phyloP scores from a whole-genome alignment of 2,329 filamentous ascomycete species.

The Arthrobotrys megalospora region DNA sequence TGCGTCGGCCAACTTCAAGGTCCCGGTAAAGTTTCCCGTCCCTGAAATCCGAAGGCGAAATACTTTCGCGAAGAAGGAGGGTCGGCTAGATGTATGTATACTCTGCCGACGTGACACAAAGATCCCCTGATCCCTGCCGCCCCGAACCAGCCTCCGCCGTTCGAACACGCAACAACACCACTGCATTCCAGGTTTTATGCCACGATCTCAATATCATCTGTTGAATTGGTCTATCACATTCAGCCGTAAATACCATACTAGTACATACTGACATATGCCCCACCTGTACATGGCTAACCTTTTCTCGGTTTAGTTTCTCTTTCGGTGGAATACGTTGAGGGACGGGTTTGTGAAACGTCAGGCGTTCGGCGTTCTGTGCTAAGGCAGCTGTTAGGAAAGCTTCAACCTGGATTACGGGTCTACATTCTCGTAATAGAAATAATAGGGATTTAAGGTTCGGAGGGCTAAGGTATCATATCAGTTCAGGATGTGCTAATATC shows the following conservation, averaged over 20 bases:
- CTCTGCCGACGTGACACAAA: slow-evolving; percentile 4
- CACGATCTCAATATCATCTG: too few species aligned
- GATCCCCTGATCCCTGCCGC: neutral
- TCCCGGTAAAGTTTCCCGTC: neutral
- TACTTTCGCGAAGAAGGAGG: neutral
- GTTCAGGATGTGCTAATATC: too few species aligned
- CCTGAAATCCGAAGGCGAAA: neutral
- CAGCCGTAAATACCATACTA: too few species aligned
- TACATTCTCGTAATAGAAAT: neutral
- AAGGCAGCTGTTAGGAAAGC: neutral
- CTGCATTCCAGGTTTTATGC: neutral
- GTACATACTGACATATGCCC: too few species aligned
- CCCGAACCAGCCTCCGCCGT: neutral
- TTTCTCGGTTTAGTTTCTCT: slow-evolving; percentile 15
- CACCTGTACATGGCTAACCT: neutral
- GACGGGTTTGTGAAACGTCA: neutral
- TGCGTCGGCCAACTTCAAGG: too few species aligned
- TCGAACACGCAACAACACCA: neutral
- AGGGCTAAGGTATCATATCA: neutral
- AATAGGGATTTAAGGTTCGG: neutral
- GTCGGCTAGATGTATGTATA: neutral
- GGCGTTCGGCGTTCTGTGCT: neutral
- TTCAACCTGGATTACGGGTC: neutral
- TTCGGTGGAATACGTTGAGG: neutral
- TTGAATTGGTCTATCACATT: too few species aligned